A percentile compares a stretch with the other conserved stretches of the same genome.
These are phyloP conservation scores for Pycnococcus provasolii DNA, from an alignment of 139 green algal genomes.

Conservation along the genomic window DNA sequence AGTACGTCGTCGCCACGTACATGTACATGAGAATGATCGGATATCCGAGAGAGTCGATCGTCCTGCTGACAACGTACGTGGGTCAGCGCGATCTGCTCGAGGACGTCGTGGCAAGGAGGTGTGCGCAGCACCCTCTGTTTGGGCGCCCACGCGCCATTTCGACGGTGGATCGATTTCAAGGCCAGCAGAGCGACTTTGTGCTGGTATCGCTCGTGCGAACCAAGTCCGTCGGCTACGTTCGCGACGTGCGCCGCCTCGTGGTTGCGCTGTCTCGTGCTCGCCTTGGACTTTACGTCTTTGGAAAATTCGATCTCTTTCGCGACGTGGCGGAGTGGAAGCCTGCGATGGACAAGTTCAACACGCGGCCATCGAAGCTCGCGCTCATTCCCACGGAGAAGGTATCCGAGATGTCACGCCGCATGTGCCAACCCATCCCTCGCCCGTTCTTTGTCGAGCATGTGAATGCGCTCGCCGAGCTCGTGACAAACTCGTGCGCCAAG, in stretches of 20 bases:
- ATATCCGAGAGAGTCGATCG: constrained; percentile 82
- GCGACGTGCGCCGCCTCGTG: constrained; percentile 87
- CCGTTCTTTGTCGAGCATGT: constrained; percentile 25
- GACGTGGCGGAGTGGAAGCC: constrained; percentile 89
- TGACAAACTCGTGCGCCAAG: too few species aligned
- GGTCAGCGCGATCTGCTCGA: constrained; percentile 86
- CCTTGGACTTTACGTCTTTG: constrained; percentile 95
- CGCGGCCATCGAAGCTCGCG: constrained; percentile 59
- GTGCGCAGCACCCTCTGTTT: constrained; percentile 68
- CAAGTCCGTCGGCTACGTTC: constrained; percentile 77
- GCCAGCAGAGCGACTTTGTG: constrained; percentile 95
- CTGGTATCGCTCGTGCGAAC: constrained; percentile 88
- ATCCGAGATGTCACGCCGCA: too few species aligned
- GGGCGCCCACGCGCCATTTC: constrained; percentile 75
- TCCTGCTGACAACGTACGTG: constrained; percentile 97
- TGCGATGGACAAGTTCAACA: constrained; percentile 67
- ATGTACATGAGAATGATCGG: constrained; percentile 89
- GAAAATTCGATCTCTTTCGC: constrained; percentile 60
- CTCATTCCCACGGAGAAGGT: constrained; percentile 30
- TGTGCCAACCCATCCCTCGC: too few species aligned
- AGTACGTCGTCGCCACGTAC: constrained; percentile 78
- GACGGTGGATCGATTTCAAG: constrained; percentile 98
- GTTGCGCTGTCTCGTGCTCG: constrained; percentile 84
- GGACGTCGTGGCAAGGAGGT: constrained; percentile 82
- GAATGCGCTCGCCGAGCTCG: too few species aligned